Evolutionary conservation across 805 yeast genomes (phyloP).

Genomic region (Huiozyma sinensis): DNA sequence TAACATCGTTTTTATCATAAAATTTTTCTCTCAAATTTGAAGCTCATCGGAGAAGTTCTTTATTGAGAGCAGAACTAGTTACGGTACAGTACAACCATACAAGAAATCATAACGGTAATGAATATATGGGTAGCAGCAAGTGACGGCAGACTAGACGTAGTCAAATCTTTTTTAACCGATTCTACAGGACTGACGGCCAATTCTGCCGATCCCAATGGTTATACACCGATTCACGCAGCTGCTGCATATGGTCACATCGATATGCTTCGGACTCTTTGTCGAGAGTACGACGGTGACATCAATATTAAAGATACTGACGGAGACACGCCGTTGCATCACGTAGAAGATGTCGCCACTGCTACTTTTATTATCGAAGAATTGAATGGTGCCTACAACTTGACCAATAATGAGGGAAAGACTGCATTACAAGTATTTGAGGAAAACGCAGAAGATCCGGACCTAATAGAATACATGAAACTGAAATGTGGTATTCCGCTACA

Average conservation of each 20-base stretch:
- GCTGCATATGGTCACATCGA: constrained; percentile 82
- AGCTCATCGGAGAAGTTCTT: not conserved
- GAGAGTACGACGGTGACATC: constrained; percentile 59
- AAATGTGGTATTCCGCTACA: constrained; percentile 23
- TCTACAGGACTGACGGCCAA: constrained; percentile 49
- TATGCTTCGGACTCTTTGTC: constrained; percentile 33
- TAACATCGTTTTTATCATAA: not conserved
- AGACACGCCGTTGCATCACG: constrained; percentile 90
- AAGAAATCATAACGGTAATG: constrained; percentile 13
- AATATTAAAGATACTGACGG: constrained; percentile 82
- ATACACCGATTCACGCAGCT: constrained; percentile 96
- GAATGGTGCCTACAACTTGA: constrained; percentile 52
- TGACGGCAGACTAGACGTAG: constrained; percentile 57
- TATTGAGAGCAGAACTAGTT: not conserved
- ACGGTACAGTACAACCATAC: not conserved
- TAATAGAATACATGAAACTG: constrained; percentile 51
- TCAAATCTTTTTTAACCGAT: constrained; percentile 40
- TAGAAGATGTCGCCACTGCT: constrained; percentile 62
- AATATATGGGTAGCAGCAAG: constrained; percentile 96
- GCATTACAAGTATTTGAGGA: constrained; percentile 67
- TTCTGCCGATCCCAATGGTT: constrained; percentile 82
- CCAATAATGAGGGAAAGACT: constrained; percentile 67
- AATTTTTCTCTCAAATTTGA: not conserved
- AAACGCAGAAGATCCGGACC: constrained; percentile 76
- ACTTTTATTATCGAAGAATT: constrained; percentile 53